Evolutionary conservation across 2,329 filamentous ascomycete species (phyloP), one percentile per base, ranked within the genome.

Genomic region (Incumbomyces delicatus): DNA sequence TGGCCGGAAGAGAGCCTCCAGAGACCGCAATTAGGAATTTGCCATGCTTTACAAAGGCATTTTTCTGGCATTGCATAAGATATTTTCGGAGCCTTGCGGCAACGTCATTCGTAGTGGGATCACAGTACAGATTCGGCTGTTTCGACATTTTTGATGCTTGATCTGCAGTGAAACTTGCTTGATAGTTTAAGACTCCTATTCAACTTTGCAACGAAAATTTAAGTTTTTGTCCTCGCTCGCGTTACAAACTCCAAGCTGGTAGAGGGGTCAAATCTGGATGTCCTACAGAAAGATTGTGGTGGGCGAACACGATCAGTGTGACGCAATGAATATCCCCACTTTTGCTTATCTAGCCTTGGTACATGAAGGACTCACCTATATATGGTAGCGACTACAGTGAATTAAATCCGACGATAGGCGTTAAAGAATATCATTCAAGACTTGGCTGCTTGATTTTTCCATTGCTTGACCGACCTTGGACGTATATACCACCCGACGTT

Each of bases 21-120:
- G 90, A 96, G 6, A 96, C 85, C 55, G 82, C 92, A 50, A 98
- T 74, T 67, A 94, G 90, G 77, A 98, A 96, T 63, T 75, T 76
- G 53, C 77, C 75, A 67, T 96, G 92, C 52, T 89, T 85, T 56
- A 74, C 71, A 53, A 96, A 69, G 49, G 88, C 87, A 50, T 81
- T 77, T 60, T 82, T 83, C 68, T 98, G 90, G 60, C 77, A 81
- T 59, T 85, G 77, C 58, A 95, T 75, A 59, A 96, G 73, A 68
- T 94, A 95, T 58, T 78, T 71, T 62, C 89, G 84, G 58, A 98
- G 78, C 54, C 83, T 81, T 31, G 76, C 71, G 16, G 88, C 86
- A 56, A 98, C 81, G 50, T 78, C 73, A 55, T 80, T 75, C 60
- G 76, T 70, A 66, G 74, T 75, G 56, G 80, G 71, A 68, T 94